Evolutionary conservation across 2,329 filamentous ascomycete species (phyloP), one percentile per base, ranked within the genome.

Genomic region (Dothiorella sarmentorum): DNA sequence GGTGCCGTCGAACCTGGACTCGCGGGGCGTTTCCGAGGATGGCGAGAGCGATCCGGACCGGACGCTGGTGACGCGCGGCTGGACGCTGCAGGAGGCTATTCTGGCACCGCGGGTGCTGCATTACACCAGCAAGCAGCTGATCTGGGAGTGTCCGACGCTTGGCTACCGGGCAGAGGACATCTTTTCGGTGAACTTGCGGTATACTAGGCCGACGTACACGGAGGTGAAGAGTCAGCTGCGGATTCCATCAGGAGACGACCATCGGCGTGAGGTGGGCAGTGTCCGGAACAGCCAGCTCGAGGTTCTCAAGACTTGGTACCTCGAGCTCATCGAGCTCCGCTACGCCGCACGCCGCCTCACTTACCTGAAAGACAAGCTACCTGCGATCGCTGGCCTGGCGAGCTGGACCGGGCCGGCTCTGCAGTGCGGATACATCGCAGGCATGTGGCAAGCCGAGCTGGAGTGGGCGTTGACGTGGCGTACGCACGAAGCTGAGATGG

Each of bases 61-160:
- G 20, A 52, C 27, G 33, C 20, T 52, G 7, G 47, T 29, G 20
- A 57, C 31, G 7, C 64, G 71, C 17, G 67, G 68, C 15, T 74
- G 71, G 71, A 63, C 62, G 7, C 65, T 72, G 2, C 71, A 73
- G 62, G 71, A 73, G 51, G 67, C 70, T 9, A 65, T 73, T 0
- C 71, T 74, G 15, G 70, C 69, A 22, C 66, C 63, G 13, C 66
- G 71, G 13, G 64, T 71, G 58, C 63, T 74, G 15, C 67, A 71
- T 29, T 60, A 71, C 10, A 66, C 69, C 33, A 63, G 63, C 43
- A 65, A 67, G 56, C 71, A 74, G 51, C 62, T 72, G 61, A 71
- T 73, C 62, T 74, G 71, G 71, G 69, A 73, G 44, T 74, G 71
- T 11, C 6, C 42, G 18, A 11, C 10, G 4, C 4, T 11, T 17